Percentiles rank a stretch among this genome's conserved stretches.
Conservation (phyloP, 208 protist species). For the Crithidia brevicula region DNA sequence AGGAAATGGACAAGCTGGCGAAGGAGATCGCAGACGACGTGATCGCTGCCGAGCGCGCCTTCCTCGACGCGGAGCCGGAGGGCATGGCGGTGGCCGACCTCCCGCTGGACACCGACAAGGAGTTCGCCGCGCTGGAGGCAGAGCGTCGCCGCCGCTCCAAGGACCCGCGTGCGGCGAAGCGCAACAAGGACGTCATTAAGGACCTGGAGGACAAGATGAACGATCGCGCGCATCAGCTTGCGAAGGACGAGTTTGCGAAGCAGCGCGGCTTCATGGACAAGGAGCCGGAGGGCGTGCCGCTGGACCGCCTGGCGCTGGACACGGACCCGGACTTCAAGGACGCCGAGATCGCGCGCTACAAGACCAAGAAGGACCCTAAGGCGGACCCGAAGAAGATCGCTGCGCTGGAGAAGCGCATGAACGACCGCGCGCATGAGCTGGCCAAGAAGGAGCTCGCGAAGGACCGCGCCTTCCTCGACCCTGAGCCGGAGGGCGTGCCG, state of each 20-base stretch:
- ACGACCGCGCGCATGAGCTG: slow-evolving; percentile 60
- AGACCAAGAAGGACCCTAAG: slow-evolving; percentile 51
- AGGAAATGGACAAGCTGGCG: slow-evolving; percentile 70
- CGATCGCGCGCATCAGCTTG: slow-evolving; percentile 65
- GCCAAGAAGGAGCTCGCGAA: slow-evolving; percentile 57
- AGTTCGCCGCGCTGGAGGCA: slow-evolving; percentile 76
- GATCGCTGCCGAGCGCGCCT: slow-evolving; percentile 65
- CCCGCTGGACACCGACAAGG: slow-evolving; percentile 76
- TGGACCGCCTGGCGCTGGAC: slow-evolving; percentile 74
- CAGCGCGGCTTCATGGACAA: slow-evolving; percentile 73
- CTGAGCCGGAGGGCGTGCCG: slow-evolving; percentile 83
- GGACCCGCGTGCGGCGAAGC: slow-evolving; percentile 60
- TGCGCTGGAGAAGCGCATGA: slow-evolving; percentile 61
- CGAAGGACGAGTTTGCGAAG: slow-evolving; percentile 65
- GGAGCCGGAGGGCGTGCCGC: slow-evolving; percentile 72
- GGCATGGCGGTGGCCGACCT: slow-evolving; percentile 75
- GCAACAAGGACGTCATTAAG: slow-evolving; percentile 70
- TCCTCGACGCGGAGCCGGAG: slow-evolving; percentile 79
- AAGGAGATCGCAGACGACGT: slow-evolving; percentile 70
- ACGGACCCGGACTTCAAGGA: slow-evolving; percentile 79
- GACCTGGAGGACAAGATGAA: slow-evolving; percentile 78
- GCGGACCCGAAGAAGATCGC: slow-evolving; percentile 39
- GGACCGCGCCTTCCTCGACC: slow-evolving; percentile 73
- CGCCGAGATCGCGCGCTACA: slow-evolving; percentile 73
- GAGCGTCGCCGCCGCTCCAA: slow-evolving; percentile 62